These are phyloP conservation scores for Stenocarpella maydis DNA, from an alignment of 2,329 filamentous ascomycete genomes.

Conservation along the genomic window DNA sequence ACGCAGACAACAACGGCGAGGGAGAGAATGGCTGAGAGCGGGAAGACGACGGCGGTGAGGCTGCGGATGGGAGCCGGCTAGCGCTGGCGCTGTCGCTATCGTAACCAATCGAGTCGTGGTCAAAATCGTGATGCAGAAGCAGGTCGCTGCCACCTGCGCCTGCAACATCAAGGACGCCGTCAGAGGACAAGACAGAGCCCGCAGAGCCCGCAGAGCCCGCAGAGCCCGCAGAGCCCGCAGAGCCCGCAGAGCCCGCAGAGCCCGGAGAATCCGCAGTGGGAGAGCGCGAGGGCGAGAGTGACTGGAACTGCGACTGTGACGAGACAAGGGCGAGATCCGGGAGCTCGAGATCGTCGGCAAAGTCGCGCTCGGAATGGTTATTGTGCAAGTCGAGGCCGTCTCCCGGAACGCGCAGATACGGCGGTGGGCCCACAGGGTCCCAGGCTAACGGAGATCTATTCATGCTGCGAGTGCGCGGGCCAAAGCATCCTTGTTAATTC, in stretches of 20 bases:
- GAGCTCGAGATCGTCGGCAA: neutral
- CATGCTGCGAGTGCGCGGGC: neutral
- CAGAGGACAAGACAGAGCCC: neutral
- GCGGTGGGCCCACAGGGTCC: conserved; percentile 1
- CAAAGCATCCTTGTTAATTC: conserved; percentile 1
- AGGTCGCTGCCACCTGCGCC: conserved; percentile 4
- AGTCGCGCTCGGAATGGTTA: neutral
- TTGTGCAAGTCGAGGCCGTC: neutral
- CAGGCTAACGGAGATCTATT: conserved; percentile 1
- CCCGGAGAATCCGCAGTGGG: too few relatives aligned
- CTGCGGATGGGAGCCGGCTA: neutral
- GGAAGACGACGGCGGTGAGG: neutral
- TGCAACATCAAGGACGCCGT: neutral
- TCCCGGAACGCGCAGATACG: neutral
- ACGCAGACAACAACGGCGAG: neutral
- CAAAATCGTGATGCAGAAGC: conserved; percentile 21
- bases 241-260: neutral
- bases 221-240: neutral
- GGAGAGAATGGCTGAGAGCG: neutral
- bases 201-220: neutral
- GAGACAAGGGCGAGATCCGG: neutral
- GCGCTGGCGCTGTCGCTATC: neutral
- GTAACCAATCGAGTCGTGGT: neutral
- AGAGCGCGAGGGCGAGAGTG: neutral
- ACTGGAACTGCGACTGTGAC: neutral